Evolutionary conservation across 2,329 filamentous ascomycete genomes (phyloP).

Genomic region (Mollisia scopiformis): DNA sequence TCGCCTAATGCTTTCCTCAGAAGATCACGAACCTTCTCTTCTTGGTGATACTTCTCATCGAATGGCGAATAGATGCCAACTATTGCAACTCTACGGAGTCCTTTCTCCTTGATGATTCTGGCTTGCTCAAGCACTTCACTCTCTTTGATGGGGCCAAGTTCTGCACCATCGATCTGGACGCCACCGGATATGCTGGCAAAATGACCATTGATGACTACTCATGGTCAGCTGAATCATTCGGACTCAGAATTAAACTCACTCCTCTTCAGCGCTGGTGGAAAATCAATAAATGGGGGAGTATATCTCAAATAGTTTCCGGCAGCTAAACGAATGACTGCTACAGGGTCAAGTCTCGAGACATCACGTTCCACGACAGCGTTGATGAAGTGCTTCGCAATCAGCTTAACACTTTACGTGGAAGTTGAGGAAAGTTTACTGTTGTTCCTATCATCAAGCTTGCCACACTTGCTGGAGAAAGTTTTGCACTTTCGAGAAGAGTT

Average conservation of each 20-base stretch:
- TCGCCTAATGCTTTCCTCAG: neutral
- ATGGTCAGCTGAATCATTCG: neutral
- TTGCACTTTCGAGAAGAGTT: neutral
- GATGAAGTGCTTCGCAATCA: conserved; percentile 39
- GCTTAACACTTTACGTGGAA: neutral
- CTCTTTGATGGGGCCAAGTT: conserved; percentile 4
- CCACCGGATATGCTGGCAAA: neutral
- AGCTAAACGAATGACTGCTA: conserved; percentile 49
- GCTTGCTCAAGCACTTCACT: conserved; percentile 33
- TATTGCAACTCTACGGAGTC: conserved; percentile 43
- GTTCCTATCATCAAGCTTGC: conserved; percentile 9
- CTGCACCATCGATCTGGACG: conserved; percentile 7
- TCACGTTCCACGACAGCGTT: conserved; percentile 52
- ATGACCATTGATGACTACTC: conserved; percentile 40
- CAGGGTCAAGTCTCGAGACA: conserved; percentile 42
- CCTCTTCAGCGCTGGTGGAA: conserved; percentile 9
- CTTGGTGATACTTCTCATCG: conserved; percentile 50
- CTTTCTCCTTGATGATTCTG: conserved; percentile 14
- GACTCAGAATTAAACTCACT: neutral
- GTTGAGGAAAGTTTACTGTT: neutral
- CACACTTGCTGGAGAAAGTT: neutral
- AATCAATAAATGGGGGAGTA: conserved; percentile 40
- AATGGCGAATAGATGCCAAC: conserved; percentile 61
- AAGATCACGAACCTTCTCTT: conserved; percentile 31
- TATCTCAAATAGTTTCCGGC: conserved; percentile 47